Conservation (phyloP, 202 grass and related monocot genomes). For the Carex sylvatica region DNA sequence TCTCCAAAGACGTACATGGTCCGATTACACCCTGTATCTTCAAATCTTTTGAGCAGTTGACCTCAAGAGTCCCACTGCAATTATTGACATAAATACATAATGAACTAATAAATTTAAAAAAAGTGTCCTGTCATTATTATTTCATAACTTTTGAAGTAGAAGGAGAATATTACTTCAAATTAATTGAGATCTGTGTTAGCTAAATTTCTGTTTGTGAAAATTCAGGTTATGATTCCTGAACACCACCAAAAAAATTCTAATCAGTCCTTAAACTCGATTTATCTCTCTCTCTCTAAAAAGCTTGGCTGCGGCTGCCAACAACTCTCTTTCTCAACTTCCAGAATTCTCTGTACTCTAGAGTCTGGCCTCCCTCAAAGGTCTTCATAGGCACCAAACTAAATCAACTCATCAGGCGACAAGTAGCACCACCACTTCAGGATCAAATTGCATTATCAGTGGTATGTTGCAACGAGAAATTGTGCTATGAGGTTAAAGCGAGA, state of each 20-base stretch:
- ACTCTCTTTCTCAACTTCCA: not conserved
- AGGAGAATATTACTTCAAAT: not conserved
- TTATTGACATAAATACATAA: conserved; percentile 15
- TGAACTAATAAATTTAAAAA: not conserved
- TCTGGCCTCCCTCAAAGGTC: not conserved
- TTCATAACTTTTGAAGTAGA: not conserved
- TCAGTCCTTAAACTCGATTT: not conserved
- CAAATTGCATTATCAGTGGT: not conserved
- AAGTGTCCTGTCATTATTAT: not conserved
- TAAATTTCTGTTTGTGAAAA: not conserved
- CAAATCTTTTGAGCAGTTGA: conserved; percentile 98
- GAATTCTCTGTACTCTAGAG: not conserved
- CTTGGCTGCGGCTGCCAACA: not conserved
- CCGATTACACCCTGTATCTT: conserved; percentile 98
- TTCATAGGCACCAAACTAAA: not conserved
- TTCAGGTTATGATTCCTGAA: not conserved
- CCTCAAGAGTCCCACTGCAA: conserved; percentile 76
- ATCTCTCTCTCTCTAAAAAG: not conserved
- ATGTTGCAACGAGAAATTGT: not conserved
- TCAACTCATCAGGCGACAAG: not conserved
- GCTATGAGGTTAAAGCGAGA: not conserved
- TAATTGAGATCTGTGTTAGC: not conserved
- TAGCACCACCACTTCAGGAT: not conserved
- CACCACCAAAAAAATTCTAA: not conserved
- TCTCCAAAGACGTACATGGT: conserved; percentile 96